phyloP scores from a whole-genome alignment of 257 asterid genomes.

The Salvia rosmarinus region DNA sequence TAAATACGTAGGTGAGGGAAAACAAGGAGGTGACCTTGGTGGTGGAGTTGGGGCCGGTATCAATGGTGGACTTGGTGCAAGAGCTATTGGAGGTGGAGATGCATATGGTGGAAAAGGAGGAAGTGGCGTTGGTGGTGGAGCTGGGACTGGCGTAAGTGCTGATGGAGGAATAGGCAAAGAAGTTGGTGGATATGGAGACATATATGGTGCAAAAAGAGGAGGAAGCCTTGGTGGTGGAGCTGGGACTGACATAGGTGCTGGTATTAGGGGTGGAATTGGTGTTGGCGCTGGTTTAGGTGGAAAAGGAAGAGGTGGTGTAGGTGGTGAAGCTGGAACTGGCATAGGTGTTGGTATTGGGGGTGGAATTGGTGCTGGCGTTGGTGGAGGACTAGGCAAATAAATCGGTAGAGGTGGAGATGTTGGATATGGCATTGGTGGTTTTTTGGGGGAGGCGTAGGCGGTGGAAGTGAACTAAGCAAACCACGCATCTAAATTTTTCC shows the following conservation, averaged over 20 bases:
- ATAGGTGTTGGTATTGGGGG: slow-evolving; percentile 20
- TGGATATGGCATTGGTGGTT: slow-evolving; percentile 23
- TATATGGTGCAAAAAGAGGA: too few relatives aligned
- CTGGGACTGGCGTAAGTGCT: not conserved
- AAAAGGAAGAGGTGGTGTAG: not conserved
- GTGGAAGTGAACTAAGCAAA: slow-evolving; percentile 15
- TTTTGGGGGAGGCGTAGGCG: not conserved
- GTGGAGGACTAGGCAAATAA: slow-evolving; percentile 19
- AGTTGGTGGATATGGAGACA: too few relatives aligned
- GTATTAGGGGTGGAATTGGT: slow-evolving; percentile 1
- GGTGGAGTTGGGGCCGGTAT: not conserved
- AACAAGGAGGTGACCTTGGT: too few relatives aligned
- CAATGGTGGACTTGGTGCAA: not conserved
- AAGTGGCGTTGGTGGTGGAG: not conserved
- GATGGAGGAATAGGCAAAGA: not conserved
- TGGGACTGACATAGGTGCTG: not conserved
- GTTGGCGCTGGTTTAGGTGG: slow-evolving; percentile 24
- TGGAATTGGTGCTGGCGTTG: not conserved
- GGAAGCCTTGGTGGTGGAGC: too few relatives aligned
- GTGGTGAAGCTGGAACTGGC: too few relatives aligned
- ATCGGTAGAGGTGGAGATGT: slow-evolving; percentile 25
- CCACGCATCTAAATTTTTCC: not conserved
- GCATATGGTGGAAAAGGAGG: not conserved
- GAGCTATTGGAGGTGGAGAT: slow-evolving; percentile 22
- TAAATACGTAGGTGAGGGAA: too few relatives aligned